These are phyloP conservation scores for Penicillium sp. DNA, from an alignment of 2,329 filamentous ascomycete species.

Conservation along the genomic window DNA sequence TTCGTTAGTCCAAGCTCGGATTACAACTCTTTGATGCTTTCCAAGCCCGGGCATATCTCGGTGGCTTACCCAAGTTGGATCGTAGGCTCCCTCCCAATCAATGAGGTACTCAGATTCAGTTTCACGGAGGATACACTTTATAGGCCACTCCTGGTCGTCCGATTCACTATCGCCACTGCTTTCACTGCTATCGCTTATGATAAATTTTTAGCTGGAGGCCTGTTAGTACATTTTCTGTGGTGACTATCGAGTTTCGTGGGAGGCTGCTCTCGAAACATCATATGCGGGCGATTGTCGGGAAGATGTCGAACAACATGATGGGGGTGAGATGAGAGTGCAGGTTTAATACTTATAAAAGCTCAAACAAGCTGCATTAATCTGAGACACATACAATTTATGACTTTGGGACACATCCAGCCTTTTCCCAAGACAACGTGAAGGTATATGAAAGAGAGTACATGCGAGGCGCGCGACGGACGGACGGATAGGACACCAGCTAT, in stretches of 20 bases:
- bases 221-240: constrained; percentile 13
- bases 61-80: constrained; percentile 40
- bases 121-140: constrained; percentile 40
- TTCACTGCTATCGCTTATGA: constrained; percentile 6
- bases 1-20: constrained; percentile 1
- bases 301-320: constrained; percentile 3
- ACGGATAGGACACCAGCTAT: constrained; percentile 22
- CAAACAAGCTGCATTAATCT: constrained; percentile 4
- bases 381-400: constrained; percentile 3
- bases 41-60: too few species aligned
- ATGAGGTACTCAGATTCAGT: constrained; percentile 37
- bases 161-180: constrained; percentile 10
- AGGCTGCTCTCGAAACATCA: constrained; percentile 3
- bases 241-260: constrained; percentile 11
- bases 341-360: constrained; percentile 3
- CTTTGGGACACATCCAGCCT: constrained; percentile 3
- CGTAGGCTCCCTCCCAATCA: constrained; percentile 39
- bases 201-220: constrained; percentile 13
- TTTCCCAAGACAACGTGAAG: constrained; percentile 7
- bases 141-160: constrained; percentile 35
- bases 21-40: neutral
- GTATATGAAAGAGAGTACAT: constrained; percentile 16
- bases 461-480: constrained; percentile 19
- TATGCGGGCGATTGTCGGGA: constrained; percentile 4
- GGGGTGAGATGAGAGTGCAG: constrained; percentile 4